These are phyloP conservation scores for Escallonia rubra DNA, from an alignment of 129 eudicot species.

Conservation along the genomic window DNA sequence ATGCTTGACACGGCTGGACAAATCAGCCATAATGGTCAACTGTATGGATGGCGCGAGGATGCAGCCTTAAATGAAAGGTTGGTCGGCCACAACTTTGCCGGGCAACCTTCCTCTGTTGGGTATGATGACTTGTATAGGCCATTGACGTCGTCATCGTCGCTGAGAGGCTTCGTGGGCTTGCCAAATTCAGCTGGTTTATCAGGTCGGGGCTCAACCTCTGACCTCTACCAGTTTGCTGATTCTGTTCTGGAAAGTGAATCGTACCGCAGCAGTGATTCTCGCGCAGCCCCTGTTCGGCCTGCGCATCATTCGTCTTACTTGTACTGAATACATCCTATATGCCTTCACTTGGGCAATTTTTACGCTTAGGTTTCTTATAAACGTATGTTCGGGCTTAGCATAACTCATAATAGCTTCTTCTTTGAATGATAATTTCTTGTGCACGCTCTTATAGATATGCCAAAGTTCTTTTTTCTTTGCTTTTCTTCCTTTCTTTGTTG, in stretches of 20 bases:
- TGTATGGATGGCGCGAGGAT: conserved; percentile 25
- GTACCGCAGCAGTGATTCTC: not conserved
- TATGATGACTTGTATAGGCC: conserved; percentile 25
- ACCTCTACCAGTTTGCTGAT: conserved; percentile 60
- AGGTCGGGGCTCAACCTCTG: conserved; percentile 30
- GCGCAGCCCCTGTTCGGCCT: conserved; percentile 11
- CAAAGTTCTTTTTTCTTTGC: too few species aligned
- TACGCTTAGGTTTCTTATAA: too few species aligned
- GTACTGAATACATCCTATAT: not conserved
- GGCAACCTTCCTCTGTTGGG: conserved; percentile 20
- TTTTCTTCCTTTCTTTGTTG: too few species aligned
- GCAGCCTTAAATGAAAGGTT: conserved; percentile 17
- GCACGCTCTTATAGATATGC: too few species aligned
- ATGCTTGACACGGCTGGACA: not conserved
- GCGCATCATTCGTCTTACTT: conserved; percentile 19
- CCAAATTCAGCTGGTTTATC: conserved; percentile 10
- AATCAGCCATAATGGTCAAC: conserved; percentile 9
- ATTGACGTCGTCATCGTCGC: conserved; percentile 7
- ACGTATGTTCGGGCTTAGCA: too few species aligned
- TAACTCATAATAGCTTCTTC: too few species aligned
- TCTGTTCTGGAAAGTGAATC: conserved; percentile 31
- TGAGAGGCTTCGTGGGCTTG: not conserved
- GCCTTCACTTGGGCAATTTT: too few species aligned
- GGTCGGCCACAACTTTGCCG: conserved; percentile 14
- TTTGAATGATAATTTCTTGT: too few species aligned